phyloP scores from a whole-genome alignment of 257 asterid species.

The Lithospermum erythrorhizon region DNA sequence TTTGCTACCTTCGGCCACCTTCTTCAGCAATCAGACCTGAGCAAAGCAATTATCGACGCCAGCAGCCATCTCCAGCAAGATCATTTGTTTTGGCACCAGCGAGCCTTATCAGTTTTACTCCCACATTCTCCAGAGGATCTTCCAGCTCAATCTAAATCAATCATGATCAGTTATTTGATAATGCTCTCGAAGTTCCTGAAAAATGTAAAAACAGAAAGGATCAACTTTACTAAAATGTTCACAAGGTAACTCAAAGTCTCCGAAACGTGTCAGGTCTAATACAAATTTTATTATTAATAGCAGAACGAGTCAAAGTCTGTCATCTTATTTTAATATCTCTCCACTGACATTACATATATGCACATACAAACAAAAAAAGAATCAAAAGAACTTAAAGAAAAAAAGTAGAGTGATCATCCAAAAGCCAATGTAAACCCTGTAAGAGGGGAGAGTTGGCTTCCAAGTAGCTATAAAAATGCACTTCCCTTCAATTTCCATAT shows the following conservation, averaged over 20 bases:
- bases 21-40: slow-evolving; percentile 76
- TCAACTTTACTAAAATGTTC: neutral
- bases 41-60: slow-evolving; percentile 74
- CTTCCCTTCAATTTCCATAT: too few species aligned
- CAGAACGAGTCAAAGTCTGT: neutral
- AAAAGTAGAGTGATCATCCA: too few species aligned
- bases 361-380: too few species aligned
- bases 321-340: neutral
- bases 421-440: too few species aligned
- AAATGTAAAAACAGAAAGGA: neutral
- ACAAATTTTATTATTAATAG: too few species aligned
- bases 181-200: slow-evolving; percentile 12
- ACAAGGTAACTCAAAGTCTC: neutral
- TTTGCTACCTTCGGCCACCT: slow-evolving; percentile 61
- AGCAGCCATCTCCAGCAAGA: slow-evolving; percentile 89
- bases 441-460: too few species aligned
- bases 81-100: slow-evolving; percentile 85
- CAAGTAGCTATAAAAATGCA: too few species aligned
- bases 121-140: slow-evolving; percentile 78
- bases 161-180: slow-evolving; percentile 19
- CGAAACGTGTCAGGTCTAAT: neutral
- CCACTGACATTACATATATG: too few species aligned
- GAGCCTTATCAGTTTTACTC: slow-evolving; percentile 76
- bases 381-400: too few species aligned
- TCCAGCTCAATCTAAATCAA: slow-evolving; percentile 81